These are phyloP conservation scores for Fusarium vanettenii DNA, from an alignment of 2,329 filamentous ascomycete species.

Conservation along the genomic window DNA sequence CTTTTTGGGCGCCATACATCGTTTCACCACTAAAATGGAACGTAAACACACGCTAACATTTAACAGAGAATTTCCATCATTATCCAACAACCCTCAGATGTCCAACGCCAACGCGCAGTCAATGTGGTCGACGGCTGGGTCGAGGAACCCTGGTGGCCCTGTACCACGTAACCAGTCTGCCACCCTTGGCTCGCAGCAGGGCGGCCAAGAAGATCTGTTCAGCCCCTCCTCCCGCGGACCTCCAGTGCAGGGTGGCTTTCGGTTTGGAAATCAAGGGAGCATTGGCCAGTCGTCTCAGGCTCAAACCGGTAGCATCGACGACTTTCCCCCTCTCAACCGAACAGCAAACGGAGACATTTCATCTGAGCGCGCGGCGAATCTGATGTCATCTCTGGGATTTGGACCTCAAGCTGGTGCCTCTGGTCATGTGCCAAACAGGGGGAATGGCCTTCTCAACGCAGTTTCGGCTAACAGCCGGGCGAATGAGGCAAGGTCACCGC, in stretches of 20 bases:
- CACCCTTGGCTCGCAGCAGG: constrained; percentile 62
- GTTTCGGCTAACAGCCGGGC: constrained; percentile 69
- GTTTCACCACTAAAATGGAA: neutral
- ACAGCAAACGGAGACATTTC: constrained; percentile 68
- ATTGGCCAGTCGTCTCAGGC: constrained; percentile 58
- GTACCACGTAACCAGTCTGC: constrained; percentile 64
- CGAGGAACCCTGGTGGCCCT: constrained; percentile 60
- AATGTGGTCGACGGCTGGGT: constrained; percentile 65
- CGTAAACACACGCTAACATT: constrained; percentile 9
- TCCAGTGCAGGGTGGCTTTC: constrained; percentile 61
- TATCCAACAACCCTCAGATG: constrained; percentile 70
- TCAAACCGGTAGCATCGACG: constrained; percentile 64
- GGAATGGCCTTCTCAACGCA: constrained; percentile 72
- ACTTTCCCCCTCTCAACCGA: constrained; percentile 72
- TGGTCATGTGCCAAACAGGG: constrained; percentile 56
- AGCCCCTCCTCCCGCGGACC: constrained; percentile 54
- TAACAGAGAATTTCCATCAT: constrained; percentile 75
- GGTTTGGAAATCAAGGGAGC: constrained; percentile 63
- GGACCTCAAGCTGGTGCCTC: constrained; percentile 57
- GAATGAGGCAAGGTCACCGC: constrained; percentile 61
- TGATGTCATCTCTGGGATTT: constrained; percentile 68
- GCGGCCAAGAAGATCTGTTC: constrained; percentile 61
- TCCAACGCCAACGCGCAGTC: constrained; percentile 61
- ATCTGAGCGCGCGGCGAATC: constrained; percentile 62
- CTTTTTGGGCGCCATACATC: neutral